Evolutionary conservation across 106 monocot species (phyloP).

Genomic region (Gastrodia elata): DNA sequence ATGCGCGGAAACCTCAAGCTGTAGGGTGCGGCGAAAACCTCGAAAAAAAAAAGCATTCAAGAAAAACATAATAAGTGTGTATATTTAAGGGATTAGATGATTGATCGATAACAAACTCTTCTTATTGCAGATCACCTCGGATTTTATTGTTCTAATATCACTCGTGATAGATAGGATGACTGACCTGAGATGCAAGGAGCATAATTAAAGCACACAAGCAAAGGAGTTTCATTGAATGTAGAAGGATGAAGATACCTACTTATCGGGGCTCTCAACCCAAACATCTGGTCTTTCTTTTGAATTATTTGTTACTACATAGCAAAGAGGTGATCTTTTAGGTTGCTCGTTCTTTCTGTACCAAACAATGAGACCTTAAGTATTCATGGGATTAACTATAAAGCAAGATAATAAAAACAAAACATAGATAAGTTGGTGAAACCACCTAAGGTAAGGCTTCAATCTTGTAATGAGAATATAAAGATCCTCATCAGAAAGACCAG

Average conservation of each 20-base stretch:
- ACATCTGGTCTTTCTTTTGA: constrained; percentile 99
- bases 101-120: constrained; percentile 6
- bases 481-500: constrained; percentile 93
- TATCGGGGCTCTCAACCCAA: constrained; percentile 98
- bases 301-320: constrained; percentile 94
- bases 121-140: constrained; percentile 56
- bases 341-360: constrained; percentile 87
- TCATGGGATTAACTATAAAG: not conserved
- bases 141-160: constrained; percentile 95
- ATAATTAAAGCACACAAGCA: constrained; percentile 1
- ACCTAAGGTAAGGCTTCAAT: constrained; percentile 92
- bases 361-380: constrained; percentile 2
- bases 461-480: constrained; percentile 70
- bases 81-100: not conserved
- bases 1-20: constrained; percentile 97
- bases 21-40: constrained; percentile 97
- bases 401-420: not conserved
- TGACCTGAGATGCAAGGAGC: constrained; percentile 47
- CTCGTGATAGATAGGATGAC: constrained; percentile 85
- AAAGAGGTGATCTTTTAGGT: constrained; percentile 65
- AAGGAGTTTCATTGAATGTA: not conserved
- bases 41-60: not conserved
- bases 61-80: not conserved
- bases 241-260: constrained; percentile 31
- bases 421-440: constrained; percentile 1